Evolutionary conservation across 2,329 filamentous ascomycete species (phyloP).

Genomic region (Sarocladiaceae sp.): DNA sequence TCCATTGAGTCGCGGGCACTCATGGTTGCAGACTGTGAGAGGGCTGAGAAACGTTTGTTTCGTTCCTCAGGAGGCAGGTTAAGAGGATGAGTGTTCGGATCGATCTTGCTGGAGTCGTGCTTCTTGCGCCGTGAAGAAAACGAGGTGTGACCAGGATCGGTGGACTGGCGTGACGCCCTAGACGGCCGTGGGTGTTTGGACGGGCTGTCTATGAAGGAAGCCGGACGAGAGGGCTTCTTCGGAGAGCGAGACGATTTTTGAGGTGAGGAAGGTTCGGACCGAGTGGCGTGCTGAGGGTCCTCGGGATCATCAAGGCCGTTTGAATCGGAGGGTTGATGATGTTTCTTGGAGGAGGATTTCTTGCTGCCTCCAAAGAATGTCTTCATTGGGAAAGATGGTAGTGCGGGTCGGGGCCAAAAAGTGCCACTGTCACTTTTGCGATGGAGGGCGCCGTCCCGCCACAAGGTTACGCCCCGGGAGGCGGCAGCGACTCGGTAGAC

Average conservation of each 20-base stretch:
- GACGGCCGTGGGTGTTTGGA: constrained; percentile 28
- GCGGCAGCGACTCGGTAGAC: constrained; percentile 7
- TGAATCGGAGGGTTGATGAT: constrained; percentile 13
- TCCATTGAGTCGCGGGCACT: constrained; percentile 66
- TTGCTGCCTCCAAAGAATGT: constrained; percentile 38
- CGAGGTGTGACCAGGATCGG: constrained; percentile 36
- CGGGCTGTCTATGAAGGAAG: constrained; percentile 19
- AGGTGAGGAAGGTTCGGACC: constrained; percentile 28
- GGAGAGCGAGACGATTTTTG: constrained; percentile 30
- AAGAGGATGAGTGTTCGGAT: constrained; percentile 74
- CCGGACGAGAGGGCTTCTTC: constrained; percentile 22
- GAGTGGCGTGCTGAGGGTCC: constrained; percentile 26
- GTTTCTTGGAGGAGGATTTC: constrained; percentile 37
- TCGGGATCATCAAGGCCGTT: constrained; percentile 26
- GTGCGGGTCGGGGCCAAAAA: constrained; percentile 11
- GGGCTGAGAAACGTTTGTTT: constrained; percentile 64
- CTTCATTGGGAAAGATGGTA: constrained; percentile 38
- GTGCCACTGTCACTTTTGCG: constrained; percentile 9
- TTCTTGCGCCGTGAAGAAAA: constrained; percentile 35
- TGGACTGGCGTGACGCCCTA: constrained; percentile 42
- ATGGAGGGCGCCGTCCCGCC: constrained; percentile 26
- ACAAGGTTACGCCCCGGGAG: constrained; percentile 29
- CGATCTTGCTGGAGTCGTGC: constrained; percentile 38
- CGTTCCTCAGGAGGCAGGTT: constrained; percentile 86
- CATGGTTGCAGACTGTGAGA: constrained; percentile 51